Conservation (phyloP, 306 rosid species). For the Quercus bicolor region DNA sequence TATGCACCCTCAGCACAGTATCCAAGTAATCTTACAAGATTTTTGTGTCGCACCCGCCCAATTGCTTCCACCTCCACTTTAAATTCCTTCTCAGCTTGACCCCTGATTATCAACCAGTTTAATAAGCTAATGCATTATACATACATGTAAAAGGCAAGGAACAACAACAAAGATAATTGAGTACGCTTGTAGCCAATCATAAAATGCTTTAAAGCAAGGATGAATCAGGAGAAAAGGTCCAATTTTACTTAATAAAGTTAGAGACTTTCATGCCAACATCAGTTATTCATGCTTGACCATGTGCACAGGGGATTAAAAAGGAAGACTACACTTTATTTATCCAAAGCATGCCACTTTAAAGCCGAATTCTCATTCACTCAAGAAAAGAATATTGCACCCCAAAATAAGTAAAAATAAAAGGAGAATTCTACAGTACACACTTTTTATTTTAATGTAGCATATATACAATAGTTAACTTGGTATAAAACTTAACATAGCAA, state of each 20-base stretch:
- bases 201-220: neutral
- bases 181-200: neutral
- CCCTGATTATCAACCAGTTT: slow-evolving; percentile 39
- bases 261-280: slow-evolving; percentile 19
- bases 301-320: slow-evolving; percentile 27
- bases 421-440: too few relatives aligned
- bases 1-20: slow-evolving; percentile 99
- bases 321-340: slow-evolving; percentile 29
- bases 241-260: neutral
- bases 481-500: too few relatives aligned
- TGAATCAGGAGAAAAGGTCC: neutral
- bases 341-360: slow-evolving; percentile 31
- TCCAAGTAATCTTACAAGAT: slow-evolving; percentile 94
- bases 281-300: slow-evolving; percentile 15
- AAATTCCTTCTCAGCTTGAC: slow-evolving; percentile 98
- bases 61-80: slow-evolving; percentile 92
- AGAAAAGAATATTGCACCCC: slow-evolving; percentile 32
- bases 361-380: slow-evolving; percentile 24
- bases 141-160: slow-evolving; percentile 8
- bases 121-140: slow-evolving; percentile 13
- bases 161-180: neutral
- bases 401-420: neutral
- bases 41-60: slow-evolving; percentile 97
- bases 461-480: too few relatives aligned
- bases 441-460: too few relatives aligned